Base-by-base conservation (phyloP, 2,329 filamentous ascomycete species). In the Cryphonectria japonica region DNA sequence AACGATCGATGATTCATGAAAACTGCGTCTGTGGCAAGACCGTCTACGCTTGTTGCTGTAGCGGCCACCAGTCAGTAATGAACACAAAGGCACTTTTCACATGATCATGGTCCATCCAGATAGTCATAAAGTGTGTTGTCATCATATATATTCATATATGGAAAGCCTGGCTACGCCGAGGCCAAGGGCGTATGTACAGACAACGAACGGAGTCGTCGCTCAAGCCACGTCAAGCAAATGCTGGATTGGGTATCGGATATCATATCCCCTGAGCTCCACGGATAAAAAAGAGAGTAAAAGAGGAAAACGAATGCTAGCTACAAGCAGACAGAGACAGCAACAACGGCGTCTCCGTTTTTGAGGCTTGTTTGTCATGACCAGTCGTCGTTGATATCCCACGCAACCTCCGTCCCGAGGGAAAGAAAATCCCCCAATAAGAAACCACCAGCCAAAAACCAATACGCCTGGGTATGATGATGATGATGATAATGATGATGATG, bases 341-440 rank as follows among this genome's bases (percentile, higher is more conserved):
- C 72, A 74, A 73, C 19, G 34, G 59, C 46, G 19, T n/a, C 59
- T 61, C 34, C 22, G 9, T 39, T 50, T 61, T 54, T 75, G 74
- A 73, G 74, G 75, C 73, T 75, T 65, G 63, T 69, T 75, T 50
- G 22, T 50, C 73, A 68, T 76, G 73, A 69, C 72, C 74, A 68
- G 74, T 74, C 74, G 73, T 73, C 66, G 57, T 72, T 73, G 69
- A 69, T 50, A 29, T 32, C 54, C 54, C 14, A 19, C 54, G 22
- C 46, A 50, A 50, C 29, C 26, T 59, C 54, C 13, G 1, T 57
- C n/a, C n/a, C 26, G 43, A 50, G 43, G 19, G 13, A 74, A 73
- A 70, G 73, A 74, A 69, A 68, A 22, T 4, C 43, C 19, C 43
- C 19, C 43, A 65, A 39, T 11, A 22, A 32, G 39, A 61, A 29